Evolutionary conservation across 2,329 filamentous ascomycete species (phyloP), one percentile per base, ranked within the genome.

Genomic region (Sclerotinia spermophila): DNA sequence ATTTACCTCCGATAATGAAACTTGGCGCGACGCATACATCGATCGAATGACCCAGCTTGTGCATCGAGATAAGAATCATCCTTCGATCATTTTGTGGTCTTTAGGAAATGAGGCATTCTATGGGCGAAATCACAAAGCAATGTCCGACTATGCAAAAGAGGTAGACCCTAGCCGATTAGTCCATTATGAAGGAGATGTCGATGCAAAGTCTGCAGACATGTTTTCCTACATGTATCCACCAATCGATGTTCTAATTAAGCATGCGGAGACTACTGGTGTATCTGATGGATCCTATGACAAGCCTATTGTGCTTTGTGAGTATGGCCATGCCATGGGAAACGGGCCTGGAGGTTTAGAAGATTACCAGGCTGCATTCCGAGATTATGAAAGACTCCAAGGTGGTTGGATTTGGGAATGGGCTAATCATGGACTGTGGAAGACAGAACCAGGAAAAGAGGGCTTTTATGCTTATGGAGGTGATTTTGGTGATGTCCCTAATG

Each of bases 21-120:
- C 81, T 0, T 91, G 88, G 89, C 83, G 82, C 69, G 83, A 83
- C 1, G 88, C 89, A 0, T 93, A 93, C 73, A 76, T 93, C 1
- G 90, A 93, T 78, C 86, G 91, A 4, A 87, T 89, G 70, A 80
- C 83, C 44, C 87, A 90, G 69, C 80, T 92, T 69, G 83, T 93
- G 0, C 84, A 89, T 75, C 84, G 91, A 24, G 90, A 92, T 78
- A 91, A 91, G 80, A 90, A 92, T 71, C 88, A 92, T 74, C 79
- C 90, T 0, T 89, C 85, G n/a, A 83, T 93, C 65, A 87, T 93
- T 64, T 86, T 92, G 56, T 93, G 91, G 91, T 90, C 87, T 61
- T 82, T 93, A 0, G 91, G 90, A 0, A 93, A 93, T 75, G 90
- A 93, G 77, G 86, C 90, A 0, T 92, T 91, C 77, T 92, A 91